These are phyloP conservation scores for Ramaria sp. DNA, from an alignment of 768 basidiomycete genomes.

Conservation along the genomic window DNA sequence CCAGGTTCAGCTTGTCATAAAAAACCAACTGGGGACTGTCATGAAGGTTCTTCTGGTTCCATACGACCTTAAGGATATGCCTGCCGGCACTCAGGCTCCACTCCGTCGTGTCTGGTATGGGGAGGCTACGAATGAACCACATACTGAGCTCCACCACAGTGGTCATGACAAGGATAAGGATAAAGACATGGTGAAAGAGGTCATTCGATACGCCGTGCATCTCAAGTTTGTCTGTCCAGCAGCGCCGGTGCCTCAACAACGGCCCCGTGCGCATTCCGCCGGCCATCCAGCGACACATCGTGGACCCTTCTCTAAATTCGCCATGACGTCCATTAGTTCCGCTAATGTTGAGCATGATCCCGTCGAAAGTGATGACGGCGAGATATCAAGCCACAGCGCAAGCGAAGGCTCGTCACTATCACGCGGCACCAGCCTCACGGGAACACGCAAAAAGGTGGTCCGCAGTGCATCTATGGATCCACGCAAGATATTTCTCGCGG, in stretches of 20 bases:
- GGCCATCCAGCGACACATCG: slow-evolving; percentile 3
- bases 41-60: slow-evolving; percentile 22
- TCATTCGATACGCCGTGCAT: slow-evolving; percentile 18
- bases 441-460: neutral
- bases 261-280: slow-evolving; percentile 8
- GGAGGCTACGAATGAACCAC: neutral
- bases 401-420: neutral
- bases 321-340: slow-evolving; percentile 7
- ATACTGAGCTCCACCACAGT: neutral
- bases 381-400: slow-evolving; percentile 6
- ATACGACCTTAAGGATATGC: slow-evolving; percentile 21
- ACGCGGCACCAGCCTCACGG: neutral
- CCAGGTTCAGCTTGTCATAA: slow-evolving; percentile 22
- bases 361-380: slow-evolving; percentile 7
- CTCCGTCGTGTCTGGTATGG: slow-evolving; percentile 18
- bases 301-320: slow-evolving; percentile 7
- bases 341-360: slow-evolving; percentile 5
- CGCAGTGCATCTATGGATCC: slow-evolving; percentile 9
- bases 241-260: neutral
- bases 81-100: slow-evolving; percentile 18
- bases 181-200: slow-evolving; percentile 12
- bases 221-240: slow-evolving; percentile 21
- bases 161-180: neutral
- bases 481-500: slow-evolving; percentile 18
- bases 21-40: slow-evolving; percentile 18